Evolutionary conservation across 371 early-diverging fungal species (phyloP), one percentile per base, ranked within the genome.

Genomic region (Circinella umbellata): DNA sequence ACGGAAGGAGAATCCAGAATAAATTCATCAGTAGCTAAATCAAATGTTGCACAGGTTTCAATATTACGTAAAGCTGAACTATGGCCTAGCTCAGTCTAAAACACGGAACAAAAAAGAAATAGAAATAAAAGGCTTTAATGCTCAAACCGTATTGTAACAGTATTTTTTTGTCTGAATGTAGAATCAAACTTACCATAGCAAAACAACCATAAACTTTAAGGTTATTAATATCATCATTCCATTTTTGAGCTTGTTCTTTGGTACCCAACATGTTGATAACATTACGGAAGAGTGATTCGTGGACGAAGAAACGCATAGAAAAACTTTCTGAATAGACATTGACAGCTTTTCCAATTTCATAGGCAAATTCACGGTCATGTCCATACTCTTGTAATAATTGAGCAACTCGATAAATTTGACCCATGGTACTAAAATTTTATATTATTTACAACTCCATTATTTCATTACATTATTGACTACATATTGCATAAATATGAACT

Each of bases 11-110:
- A 93, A 69, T 95, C 91, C 72, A 96, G 84, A 36, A 94, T 84
- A 69, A 91, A 96, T 71, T 94, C 91, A 72, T 94, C 92, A 1
- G 89, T 85, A 13, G 82, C 80, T 47, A 80, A 80, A 75, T 93
- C 92, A 71, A 87, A 94, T 1, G 95, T 95, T 20, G 96, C 95
- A 3, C 90, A 91, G 1, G 97, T 96, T 72, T 95, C 95, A 51
- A 96, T 80, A 48, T 94, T 94, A 15, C 93, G 89, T 59, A 96
- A 88, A 70, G 94, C 93, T 27, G 95, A 95, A 15, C 93, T 93
- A 69, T 91, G 91, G 20, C 89, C 89, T 15, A 89, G 63, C 68
- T 89, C 89, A 8, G 87, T 89, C 89, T 86, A 63, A 20, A n/a
- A 27, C 27, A 27, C 27, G 27, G 27, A 27, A 35, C 36, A 18